Evolutionary conservation across 805 yeast species (phyloP), one percentile per base, ranked within the genome.

Genomic region (Yarrowia sp.): DNA sequence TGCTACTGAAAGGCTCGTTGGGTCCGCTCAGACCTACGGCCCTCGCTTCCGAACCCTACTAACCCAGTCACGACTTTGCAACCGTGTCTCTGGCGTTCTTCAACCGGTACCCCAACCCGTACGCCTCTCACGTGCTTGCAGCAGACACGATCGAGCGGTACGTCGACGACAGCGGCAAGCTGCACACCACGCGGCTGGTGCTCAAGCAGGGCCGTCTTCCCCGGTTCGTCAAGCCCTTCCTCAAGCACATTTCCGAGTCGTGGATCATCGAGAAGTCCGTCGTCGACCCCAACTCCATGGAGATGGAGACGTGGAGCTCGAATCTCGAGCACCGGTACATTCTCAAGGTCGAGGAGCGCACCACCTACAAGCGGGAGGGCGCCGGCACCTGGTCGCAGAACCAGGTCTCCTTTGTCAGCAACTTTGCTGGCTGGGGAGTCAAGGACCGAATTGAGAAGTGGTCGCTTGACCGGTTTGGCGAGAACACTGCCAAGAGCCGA

Each of bases 291-390:
- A 72, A 75, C 10, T 74, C 76, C 5, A 78, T 81, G 69, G 80
- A 80, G 9, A 81, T 93, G 84, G 73, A 80, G 68, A 85, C 96
- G 2, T 92, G 90, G 79, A 87, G 91, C 15, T 83, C 92, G 70
- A 93, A 93, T 76, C 78, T 93, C 58, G 98, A 94, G 75, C 97
- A 94, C 75, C 86, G 90, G 0, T 83, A 84, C 70, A 85, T 93
- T 65, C 84, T 93, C 69, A 82, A 88, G 71, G 89, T 93, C 17
- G 96, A 91, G 74, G 98, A 93, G 74, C 85, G 79, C 72, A 85
- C 92, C 24, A 81, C 79, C 1, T 93, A 89, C 76, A 70, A 77
- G 14, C 69, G 71, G 61, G 70, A 67, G 56, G 53, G 49, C 5
- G 17, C 68, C 6, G 55, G 55, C 14, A 61, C 66, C 13, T 47